Conservation (phyloP, 352 stramenopile species). For the Phytopythium boreale region DNA sequence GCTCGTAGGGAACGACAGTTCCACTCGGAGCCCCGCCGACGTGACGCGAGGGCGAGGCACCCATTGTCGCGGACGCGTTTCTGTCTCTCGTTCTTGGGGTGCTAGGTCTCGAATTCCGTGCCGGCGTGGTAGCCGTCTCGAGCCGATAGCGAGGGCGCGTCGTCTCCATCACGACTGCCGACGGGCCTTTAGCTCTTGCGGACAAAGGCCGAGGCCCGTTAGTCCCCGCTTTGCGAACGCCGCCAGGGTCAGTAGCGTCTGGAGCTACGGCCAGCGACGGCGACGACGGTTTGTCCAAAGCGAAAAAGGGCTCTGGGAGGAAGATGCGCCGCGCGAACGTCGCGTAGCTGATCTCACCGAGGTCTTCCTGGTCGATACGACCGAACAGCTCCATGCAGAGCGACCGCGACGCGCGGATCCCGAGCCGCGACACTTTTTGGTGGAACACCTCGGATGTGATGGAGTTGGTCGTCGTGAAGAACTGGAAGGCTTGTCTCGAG, state of each 20-base stretch:
- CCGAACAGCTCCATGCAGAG: slow-evolving; percentile 59
- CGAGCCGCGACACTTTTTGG: slow-evolving; percentile 55
- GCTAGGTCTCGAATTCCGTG: neutral
- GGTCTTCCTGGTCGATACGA: slow-evolving; percentile 57
- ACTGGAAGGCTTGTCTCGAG: slow-evolving; percentile 63
- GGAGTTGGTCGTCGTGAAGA: slow-evolving; percentile 74
- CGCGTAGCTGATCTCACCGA: slow-evolving; percentile 61
- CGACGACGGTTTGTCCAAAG: slow-evolving; percentile 10
- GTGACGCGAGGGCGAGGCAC: neutral
- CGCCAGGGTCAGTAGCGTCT: neutral
- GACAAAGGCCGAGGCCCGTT: neutral
- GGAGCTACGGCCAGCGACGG: neutral
- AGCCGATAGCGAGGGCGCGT: neutral
- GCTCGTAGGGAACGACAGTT: slow-evolving; percentile 31
- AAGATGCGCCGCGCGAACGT: slow-evolving; percentile 64
- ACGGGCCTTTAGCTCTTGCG: neutral
- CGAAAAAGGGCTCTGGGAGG: slow-evolving; percentile 35
- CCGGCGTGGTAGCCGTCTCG: neutral
- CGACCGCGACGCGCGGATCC: slow-evolving; percentile 36
- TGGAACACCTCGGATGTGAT: slow-evolving; percentile 71
- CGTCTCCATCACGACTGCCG: neutral
- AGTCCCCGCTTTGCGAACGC: neutral
- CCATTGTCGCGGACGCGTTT: neutral
- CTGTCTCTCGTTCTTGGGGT: neutral
- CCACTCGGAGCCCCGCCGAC: neutral